Conservation (phyloP, 2,329 filamentous ascomycete genomes). For the Tolypocladium capitatum region DNA sequence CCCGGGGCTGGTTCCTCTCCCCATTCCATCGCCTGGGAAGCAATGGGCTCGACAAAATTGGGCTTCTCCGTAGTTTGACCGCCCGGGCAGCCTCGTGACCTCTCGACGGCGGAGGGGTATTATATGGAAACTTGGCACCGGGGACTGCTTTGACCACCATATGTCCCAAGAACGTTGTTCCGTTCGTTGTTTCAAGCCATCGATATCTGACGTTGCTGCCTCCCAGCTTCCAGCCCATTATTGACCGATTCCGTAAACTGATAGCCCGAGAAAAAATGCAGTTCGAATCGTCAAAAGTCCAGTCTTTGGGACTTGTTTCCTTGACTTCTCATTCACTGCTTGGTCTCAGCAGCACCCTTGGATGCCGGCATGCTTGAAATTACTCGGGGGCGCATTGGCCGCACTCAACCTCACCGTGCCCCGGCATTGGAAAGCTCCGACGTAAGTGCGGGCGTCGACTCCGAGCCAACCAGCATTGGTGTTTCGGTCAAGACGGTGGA, state of each 20-base stretch:
- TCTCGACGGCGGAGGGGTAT: neutral
- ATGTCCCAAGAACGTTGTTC: neutral
- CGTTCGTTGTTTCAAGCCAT: neutral
- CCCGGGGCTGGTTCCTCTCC: slow-evolving; percentile 6
- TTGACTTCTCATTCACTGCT: neutral
- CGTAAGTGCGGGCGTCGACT: neutral
- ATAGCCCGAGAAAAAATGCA: neutral
- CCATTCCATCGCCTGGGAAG: neutral
- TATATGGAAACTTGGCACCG: neutral
- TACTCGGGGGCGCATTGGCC: slow-evolving; percentile 1
- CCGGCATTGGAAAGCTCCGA: neutral
- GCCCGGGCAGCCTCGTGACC: neutral
- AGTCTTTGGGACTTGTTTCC: neutral
- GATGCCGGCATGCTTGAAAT: slow-evolving; percentile 10
- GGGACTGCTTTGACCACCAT: neutral
- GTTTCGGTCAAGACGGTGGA: no score
- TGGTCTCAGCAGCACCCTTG: slow-evolving; percentile 7
- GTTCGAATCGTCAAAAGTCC: neutral
- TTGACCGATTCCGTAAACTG: neutral
- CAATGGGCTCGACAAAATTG: neutral
- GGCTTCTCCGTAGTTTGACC: neutral
- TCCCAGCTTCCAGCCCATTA: neutral
- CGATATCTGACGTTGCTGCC: neutral
- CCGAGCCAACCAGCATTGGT: neutral
- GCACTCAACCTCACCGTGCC: neutral